These are phyloP conservation scores for Scenedesmus sp. DNA, from an alignment of 163 green algal species.

Conservation along the genomic window DNA sequence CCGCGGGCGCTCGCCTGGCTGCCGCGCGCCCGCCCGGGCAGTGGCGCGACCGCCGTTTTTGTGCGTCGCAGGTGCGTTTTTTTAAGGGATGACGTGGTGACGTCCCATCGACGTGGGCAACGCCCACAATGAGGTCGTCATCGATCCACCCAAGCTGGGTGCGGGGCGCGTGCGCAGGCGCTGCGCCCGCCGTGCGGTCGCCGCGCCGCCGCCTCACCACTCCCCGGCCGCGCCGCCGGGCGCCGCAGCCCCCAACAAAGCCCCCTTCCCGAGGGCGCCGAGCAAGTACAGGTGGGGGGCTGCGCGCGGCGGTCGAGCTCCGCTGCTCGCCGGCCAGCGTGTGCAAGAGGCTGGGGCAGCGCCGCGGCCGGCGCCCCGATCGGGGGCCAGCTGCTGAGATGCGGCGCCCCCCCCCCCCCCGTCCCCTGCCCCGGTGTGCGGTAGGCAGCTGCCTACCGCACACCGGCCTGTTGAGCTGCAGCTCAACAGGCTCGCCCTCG, in stretches of 20 bases:
- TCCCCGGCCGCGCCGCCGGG: too few relatives aligned
- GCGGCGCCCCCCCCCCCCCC: not conserved
- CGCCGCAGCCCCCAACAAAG: too few relatives aligned
- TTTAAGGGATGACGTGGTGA: slow-evolving; percentile 66
- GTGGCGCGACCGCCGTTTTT: too few relatives aligned
- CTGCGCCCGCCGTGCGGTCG: too few relatives aligned
- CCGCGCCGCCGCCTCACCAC: too few relatives aligned
- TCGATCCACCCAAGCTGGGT: slow-evolving; percentile 96
- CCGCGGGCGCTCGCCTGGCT: too few relatives aligned
- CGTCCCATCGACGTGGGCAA: slow-evolving; percentile 63
- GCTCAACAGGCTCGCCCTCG: slow-evolving; percentile 86
- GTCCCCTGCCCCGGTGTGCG: not conserved
- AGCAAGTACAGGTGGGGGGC: too few relatives aligned
- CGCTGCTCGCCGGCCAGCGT: not conserved
- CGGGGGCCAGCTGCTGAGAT: not conserved
- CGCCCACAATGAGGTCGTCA: slow-evolving; percentile 86
- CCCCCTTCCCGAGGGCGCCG: too few relatives aligned
- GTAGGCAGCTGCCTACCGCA: slow-evolving; percentile 79
- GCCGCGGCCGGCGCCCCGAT: not conserved
- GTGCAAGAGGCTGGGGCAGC: not conserved
- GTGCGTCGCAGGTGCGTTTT: slow-evolving; percentile 62
- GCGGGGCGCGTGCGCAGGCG: too few relatives aligned
- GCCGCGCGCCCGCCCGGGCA: too few relatives aligned
- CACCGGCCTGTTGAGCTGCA: too few relatives aligned
- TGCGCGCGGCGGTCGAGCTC: too few relatives aligned